Conservation (phyloP, 257 asterid species). For the Osmanthus fragrans region DNA sequence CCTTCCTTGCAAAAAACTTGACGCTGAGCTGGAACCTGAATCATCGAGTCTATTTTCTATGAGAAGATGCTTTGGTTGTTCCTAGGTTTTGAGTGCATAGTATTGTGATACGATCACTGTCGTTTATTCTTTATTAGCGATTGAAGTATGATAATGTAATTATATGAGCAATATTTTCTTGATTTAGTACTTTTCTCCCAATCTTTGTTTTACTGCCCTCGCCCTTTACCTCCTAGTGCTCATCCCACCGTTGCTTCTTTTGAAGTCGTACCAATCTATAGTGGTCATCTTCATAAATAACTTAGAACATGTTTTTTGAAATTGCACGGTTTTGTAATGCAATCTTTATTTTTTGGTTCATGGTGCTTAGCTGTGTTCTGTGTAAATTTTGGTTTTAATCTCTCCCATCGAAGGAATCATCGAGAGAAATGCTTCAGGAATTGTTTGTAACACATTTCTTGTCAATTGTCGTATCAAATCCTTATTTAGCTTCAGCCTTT, state of each 20-base stretch:
- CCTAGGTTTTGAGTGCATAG: conserved; percentile 38
- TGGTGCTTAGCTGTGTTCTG: too few relatives aligned
- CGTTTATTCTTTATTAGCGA: neutral
- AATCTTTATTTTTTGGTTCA: too few relatives aligned
- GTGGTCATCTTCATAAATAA: too few relatives aligned
- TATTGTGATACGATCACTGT: neutral
- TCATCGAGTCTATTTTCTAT: conserved; percentile 55
- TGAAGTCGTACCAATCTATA: too few relatives aligned
- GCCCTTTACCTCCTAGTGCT: neutral
- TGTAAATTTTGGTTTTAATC: too few relatives aligned
- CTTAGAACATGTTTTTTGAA: too few relatives aligned
- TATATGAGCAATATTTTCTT: neutral
- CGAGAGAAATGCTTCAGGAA: too few relatives aligned
- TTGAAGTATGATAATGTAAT: neutral
- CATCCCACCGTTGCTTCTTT: neutral
- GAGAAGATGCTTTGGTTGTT: conserved; percentile 77
- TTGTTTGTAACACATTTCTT: too few relatives aligned
- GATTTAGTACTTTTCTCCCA: neutral
- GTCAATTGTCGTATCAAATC: too few relatives aligned
- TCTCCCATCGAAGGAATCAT: too few relatives aligned
- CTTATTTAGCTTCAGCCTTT: too few relatives aligned
- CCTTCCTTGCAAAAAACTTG: conserved; percentile 60
- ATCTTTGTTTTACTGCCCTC: neutral
- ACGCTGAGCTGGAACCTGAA: conserved; percentile 45
- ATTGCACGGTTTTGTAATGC: too few relatives aligned